phyloP scores from a whole-genome alignment of 2,329 filamentous ascomycete genomes.

The Microcyclosporella mali region DNA sequence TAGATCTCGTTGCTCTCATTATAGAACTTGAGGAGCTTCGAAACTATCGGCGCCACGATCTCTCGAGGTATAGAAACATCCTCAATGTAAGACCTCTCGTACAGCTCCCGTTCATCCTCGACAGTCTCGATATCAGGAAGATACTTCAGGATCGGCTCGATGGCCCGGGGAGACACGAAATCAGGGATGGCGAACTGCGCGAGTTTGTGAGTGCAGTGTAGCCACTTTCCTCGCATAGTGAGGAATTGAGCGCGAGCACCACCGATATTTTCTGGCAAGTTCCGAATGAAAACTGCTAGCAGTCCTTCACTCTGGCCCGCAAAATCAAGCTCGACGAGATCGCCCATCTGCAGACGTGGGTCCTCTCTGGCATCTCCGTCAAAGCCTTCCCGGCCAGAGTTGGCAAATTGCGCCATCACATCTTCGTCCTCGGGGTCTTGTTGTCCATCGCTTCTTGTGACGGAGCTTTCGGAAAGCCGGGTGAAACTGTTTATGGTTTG shows the following conservation, averaged over 20 bases:
- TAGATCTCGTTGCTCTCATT: conserved; percentile 43
- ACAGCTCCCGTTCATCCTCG: conserved; percentile 24
- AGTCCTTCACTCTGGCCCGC: conserved; percentile 34
- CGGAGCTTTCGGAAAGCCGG: conserved; percentile 25
- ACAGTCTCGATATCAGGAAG: conserved; percentile 42
- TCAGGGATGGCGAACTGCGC: conserved; percentile 46
- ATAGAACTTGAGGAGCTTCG: conserved; percentile 40
- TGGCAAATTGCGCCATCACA: conserved; percentile 16
- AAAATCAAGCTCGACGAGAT: conserved; percentile 44
- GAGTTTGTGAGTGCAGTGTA: conserved; percentile 32
- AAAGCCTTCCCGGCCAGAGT: conserved; percentile 23
- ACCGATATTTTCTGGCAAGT: background rate
- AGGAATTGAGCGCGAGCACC: conserved; percentile 42
- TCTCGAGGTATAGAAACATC: conserved; percentile 41
- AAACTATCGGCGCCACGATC: conserved; percentile 41
- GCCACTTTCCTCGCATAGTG: conserved; percentile 46
- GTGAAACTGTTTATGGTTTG: conserved; percentile 25
- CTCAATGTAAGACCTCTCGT: conserved; percentile 33
- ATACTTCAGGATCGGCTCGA: conserved; percentile 46
- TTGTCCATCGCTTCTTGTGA: conserved; percentile 18
- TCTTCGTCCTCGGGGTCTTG: conserved; percentile 23
- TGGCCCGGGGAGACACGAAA: conserved; percentile 41
- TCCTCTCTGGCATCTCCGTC: conserved; percentile 30
- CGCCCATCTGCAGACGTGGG: conserved; percentile 39
- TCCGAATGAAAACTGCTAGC: conserved; percentile 45